Percentiles rank a stretch among this genome's conserved stretches.
These are phyloP conservation scores for Alternaria sp. DNA, from an alignment of 2,329 filamentous ascomycete genomes.

Conservation along the genomic window DNA sequence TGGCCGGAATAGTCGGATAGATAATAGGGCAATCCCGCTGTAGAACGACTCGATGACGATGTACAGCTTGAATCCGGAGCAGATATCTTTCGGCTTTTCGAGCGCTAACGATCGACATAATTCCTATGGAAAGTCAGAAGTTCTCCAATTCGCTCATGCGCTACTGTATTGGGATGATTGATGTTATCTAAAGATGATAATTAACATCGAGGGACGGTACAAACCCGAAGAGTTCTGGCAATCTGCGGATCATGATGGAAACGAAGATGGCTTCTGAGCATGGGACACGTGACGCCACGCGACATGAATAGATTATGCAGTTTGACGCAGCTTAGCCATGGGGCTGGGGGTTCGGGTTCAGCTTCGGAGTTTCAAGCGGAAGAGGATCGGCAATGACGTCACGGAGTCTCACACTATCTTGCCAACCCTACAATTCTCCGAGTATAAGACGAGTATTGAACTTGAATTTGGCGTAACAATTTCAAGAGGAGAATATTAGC, in stretches of 20 bases:
- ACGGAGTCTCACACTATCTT: not conserved
- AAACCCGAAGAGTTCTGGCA: not conserved
- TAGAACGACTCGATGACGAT: not conserved
- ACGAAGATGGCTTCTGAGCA: too few species aligned
- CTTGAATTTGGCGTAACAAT: not conserved
- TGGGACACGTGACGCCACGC: not conserved
- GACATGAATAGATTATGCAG: not conserved
- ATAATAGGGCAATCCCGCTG: not conserved
- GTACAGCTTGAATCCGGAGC: not conserved
- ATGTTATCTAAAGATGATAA: not conserved
- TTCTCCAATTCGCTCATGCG: not conserved
- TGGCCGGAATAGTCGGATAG: not conserved
- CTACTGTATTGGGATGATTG: not conserved
- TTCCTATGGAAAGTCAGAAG: not conserved
- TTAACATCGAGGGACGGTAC: not conserved
- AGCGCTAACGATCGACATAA: not conserved
- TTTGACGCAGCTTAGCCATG: not conserved
- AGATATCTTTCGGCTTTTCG: not conserved
- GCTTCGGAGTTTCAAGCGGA: not conserved
- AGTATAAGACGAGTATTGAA: too few species aligned
- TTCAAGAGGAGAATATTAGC: constrained; percentile 40
- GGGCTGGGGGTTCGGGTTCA: not conserved
- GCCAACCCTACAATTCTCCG: not conserved
- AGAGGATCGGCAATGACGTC: not conserved
- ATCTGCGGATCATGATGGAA: not conserved